Evolutionary conservation across 352 stramenopile genomes (phyloP), one percentile per base, ranked within the genome.

Genomic region (Thraustochytrium sp.): DNA sequence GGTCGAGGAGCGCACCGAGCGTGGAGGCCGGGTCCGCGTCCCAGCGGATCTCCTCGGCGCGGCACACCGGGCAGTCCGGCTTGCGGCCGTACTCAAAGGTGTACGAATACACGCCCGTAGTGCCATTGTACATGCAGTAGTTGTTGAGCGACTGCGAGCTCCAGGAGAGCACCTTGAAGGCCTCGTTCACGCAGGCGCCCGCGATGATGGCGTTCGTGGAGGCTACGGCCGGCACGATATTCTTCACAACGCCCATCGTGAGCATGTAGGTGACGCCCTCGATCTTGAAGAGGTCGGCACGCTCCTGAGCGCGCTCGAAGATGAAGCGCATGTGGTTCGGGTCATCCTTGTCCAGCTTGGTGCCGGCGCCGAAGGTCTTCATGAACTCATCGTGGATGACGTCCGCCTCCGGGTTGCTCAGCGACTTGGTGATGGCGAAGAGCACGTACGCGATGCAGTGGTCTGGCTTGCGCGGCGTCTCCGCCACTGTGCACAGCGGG

Each of bases 191-290:
- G 87, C 95, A 98, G 77, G 87, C 98, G 98, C 89, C 97, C 0
- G 96, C 96, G 42, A 98, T 96, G 87, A 99, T 99, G n/a, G 97
- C 97, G 88, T 99, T 99, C 21, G 97, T 99, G 21, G 97, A 99
- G 9, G 97, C 97, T 86, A 99, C 99, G 21, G 97, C 97, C 48
- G 97, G 97, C 82, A 99, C 98, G 85, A 99, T 99, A 86, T 99
- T 99, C 36, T 99, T 99, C 63, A 98, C 95, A 13, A 99, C 96
- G 1, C 96, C 96, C 85, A 98, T 89, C 21, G 96, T 99, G 1
- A 98, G 80, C 89, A 94, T 97, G 88, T 98, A 98, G 3, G 96
- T 99, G 9, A 99, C 95, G 1, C 96, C 96, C 4, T 88, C 73
- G 76, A 99, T 99, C 9, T 93, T 92, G 87, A 95, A 98, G 80